These are phyloP conservation scores for Pinus tabuliformis DNA, from an alignment of 75 land plant species.

Conservation along the genomic window DNA sequence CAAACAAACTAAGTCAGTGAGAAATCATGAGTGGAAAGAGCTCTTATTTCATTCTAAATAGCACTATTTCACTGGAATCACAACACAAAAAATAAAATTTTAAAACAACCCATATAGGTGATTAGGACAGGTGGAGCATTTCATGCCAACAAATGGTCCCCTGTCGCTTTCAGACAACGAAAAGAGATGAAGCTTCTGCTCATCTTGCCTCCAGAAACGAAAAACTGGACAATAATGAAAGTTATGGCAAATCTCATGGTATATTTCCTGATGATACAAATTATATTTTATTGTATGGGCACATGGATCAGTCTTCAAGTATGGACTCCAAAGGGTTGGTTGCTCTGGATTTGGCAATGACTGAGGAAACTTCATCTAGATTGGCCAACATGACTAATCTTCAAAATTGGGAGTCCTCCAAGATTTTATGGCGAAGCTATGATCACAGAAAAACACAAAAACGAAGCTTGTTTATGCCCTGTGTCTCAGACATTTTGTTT, in stretches of 20 bases:
- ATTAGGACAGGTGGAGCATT: too few species aligned
- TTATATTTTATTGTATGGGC: background rate
- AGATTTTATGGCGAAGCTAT: background rate
- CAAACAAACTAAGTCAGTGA: too few species aligned
- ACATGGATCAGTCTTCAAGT: background rate
- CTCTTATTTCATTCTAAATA: too few species aligned
- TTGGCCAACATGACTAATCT: background rate
- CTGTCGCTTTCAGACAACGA: slow-evolving; percentile 1
- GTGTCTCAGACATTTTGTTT: background rate
- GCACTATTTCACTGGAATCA: too few species aligned
- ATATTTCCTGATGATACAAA: background rate
- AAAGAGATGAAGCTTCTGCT: background rate
- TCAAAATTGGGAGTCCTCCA: background rate
- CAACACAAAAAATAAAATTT: too few species aligned
- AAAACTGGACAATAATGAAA: slow-evolving; percentile 1
- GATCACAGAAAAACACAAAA: background rate
- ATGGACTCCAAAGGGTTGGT: background rate
- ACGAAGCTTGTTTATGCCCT: slow-evolving; percentile 5
- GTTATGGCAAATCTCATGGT: background rate
- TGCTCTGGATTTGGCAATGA: background rate
- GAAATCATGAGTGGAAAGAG: too few species aligned
- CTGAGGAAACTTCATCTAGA: background rate
- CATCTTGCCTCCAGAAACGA: too few species aligned
- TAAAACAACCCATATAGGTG: too few species aligned
- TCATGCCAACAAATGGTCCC: background rate